Conservation (phyloP, 768 basidiomycete species). For the Boletus edulis region DNA sequence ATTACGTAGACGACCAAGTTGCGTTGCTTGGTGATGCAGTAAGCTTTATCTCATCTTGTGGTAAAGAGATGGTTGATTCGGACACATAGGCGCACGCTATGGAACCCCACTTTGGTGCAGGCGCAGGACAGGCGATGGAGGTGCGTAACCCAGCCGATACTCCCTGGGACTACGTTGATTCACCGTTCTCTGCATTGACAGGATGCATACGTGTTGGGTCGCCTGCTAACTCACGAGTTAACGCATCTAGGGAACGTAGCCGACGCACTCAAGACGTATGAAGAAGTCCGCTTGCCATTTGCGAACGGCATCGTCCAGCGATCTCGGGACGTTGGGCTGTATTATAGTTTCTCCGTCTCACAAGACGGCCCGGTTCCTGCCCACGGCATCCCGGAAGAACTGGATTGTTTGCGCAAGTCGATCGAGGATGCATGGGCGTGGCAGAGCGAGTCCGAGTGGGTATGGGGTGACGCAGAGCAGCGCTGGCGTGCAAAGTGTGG, state of each 20-base stretch:
- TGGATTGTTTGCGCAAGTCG: slow-evolving; percentile 13
- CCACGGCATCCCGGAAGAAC: slow-evolving; percentile 3
- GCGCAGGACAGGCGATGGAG: slow-evolving; percentile 53
- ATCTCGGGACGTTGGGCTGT: slow-evolving; percentile 19
- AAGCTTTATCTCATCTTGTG: slow-evolving; percentile 2
- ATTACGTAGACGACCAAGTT: slow-evolving; percentile 37
- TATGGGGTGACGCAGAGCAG: slow-evolving; percentile 13
- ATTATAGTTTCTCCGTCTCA: slow-evolving; percentile 19
- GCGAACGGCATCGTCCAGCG: slow-evolving; percentile 20
- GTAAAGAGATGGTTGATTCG: background rate
- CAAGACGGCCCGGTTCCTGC: slow-evolving; percentile 1
- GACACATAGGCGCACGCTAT: slow-evolving; percentile 43
- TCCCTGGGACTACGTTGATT: background rate
- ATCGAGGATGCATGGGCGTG: slow-evolving; percentile 20
- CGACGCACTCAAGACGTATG: slow-evolving; percentile 31
- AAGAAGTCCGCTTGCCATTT: slow-evolving; percentile 32
- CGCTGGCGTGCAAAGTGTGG: slow-evolving; percentile 5
- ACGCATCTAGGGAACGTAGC: slow-evolving; percentile 23
- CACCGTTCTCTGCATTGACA: background rate
- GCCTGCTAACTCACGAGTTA: slow-evolving; percentile 22
- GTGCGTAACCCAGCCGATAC: slow-evolving; percentile 20
- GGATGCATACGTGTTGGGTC: slow-evolving; percentile 33
- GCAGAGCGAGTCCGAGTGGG: slow-evolving; percentile 8
- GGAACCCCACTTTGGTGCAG: slow-evolving; percentile 45
- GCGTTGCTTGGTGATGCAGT: slow-evolving; percentile 51